A percentile compares a stretch with the other conserved stretches of the same genome.
Conservation (phyloP, 169 alveolate genomes). For the Perkinsus chesapeaki region DNA sequence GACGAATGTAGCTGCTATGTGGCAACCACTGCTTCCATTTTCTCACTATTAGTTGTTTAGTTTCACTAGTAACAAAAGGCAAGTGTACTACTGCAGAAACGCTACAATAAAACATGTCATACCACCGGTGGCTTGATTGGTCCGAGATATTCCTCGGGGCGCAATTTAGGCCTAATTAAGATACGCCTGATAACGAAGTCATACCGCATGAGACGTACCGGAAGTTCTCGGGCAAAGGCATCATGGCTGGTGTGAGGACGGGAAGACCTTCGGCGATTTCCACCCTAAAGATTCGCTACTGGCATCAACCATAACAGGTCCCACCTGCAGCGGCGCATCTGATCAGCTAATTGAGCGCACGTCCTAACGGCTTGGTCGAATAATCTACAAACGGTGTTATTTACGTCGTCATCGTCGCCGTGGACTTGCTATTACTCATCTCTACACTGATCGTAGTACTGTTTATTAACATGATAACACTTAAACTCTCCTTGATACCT, state of each 20-base stretch:
- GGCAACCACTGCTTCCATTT: neutral
- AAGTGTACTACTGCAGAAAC: neutral
- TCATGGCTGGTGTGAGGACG: neutral
- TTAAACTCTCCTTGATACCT: neutral
- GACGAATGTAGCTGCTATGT: neutral
- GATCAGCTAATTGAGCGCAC: neutral
- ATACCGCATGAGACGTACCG: neutral
- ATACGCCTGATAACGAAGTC: neutral
- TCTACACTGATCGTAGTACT: neutral
- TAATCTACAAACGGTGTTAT: neutral
- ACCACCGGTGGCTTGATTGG: neutral
- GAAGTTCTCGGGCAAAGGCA: slow-evolving; percentile 2
- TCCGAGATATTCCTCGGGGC: neutral
- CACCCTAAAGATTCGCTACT: neutral
- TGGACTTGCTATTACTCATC: neutral
- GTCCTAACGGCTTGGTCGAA: neutral
- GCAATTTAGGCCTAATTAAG: neutral
- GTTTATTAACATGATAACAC: neutral
- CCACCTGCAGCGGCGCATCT: neutral
- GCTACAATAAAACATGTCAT: neutral
- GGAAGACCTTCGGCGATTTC: neutral
- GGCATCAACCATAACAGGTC: neutral
- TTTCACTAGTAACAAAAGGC: neutral
- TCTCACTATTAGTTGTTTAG: neutral
- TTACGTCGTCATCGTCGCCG: neutral